Conservation (phyloP, 169 alveolate species). For the Plasmodium coatneyi region DNA sequence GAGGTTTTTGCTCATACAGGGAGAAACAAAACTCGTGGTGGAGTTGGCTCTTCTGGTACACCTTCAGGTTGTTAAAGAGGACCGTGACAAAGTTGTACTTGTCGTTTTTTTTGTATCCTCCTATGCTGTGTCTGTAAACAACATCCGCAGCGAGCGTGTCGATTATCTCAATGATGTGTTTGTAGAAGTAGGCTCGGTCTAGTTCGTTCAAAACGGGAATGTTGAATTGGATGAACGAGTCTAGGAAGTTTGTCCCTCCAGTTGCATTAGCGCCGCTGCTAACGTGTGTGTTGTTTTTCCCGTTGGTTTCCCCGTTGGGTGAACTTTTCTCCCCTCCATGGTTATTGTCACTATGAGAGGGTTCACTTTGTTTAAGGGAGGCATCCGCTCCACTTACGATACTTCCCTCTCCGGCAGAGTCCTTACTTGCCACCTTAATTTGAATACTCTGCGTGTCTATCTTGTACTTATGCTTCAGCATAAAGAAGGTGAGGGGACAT, state of each 20-base stretch:
- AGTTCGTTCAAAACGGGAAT: constrained; percentile 52
- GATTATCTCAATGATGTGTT: constrained; percentile 57
- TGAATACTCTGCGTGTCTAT: constrained; percentile 15
- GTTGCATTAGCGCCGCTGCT: background rate
- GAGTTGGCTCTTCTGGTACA: constrained; percentile 13
- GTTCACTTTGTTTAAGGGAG: background rate
- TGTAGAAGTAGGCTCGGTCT: constrained; percentile 14
- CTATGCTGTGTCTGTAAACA: constrained; percentile 60
- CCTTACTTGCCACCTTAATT: constrained; percentile 3
- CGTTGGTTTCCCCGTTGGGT: background rate
- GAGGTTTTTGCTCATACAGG: constrained; percentile 3
- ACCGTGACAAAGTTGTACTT: constrained; percentile 54
- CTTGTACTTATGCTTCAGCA: constrained; percentile 24
- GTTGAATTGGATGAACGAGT: constrained; percentile 54
- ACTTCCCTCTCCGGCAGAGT: background rate
- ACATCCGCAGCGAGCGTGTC: constrained; percentile 70
- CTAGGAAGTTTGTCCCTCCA: background rate
- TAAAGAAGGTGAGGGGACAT: constrained; percentile 28
- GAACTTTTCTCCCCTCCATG: background rate
- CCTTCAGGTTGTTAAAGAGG: constrained; percentile 49
- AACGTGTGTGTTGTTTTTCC: background rate
- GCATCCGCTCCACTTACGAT: background rate
- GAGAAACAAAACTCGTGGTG: constrained; percentile 62
- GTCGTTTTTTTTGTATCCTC: constrained; percentile 42
- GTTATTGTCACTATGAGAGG: background rate